Conservation (phyloP, 1,284 basidiomycete species). For the Fomitopsis palustris region DNA sequence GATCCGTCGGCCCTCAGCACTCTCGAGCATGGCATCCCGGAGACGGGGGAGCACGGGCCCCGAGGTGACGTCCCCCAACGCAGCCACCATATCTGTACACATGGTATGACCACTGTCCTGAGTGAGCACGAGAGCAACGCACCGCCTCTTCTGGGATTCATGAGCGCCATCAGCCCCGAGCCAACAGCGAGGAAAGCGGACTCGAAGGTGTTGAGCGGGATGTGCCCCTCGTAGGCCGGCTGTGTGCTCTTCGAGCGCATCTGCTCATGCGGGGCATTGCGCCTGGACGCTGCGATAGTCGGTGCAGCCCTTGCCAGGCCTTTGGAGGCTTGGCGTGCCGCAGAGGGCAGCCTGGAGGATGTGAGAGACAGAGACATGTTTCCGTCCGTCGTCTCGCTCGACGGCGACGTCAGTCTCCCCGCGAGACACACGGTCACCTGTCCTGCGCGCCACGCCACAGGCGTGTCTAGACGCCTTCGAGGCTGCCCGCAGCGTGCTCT, state of each 20-base stretch:
- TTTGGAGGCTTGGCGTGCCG: neutral
- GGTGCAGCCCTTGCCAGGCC: neutral
- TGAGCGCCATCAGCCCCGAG: constrained; percentile 80
- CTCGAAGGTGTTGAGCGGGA: constrained; percentile 79
- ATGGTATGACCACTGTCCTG: constrained; percentile 1
- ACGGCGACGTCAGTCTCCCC: neutral
- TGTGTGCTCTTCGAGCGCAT: constrained; percentile 20
- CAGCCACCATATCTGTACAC: constrained; percentile 84
- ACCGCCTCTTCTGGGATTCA: constrained; percentile 86
- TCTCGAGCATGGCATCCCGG: constrained; percentile 77
- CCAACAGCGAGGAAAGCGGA: constrained; percentile 85
- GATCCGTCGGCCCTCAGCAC: constrained; percentile 79
- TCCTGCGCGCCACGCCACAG: neutral
- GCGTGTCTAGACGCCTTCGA: neutral
- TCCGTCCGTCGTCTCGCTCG: neutral
- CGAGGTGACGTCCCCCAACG: constrained; percentile 88
- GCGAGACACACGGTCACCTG: neutral
- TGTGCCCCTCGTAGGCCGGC: constrained; percentile 69
- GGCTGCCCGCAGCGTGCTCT: too few species aligned
- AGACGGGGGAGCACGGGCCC: constrained; percentile 78
- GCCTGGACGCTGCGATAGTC: neutral
- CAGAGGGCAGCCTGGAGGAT: neutral
- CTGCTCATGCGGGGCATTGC: neutral
- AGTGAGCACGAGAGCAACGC: too few species aligned
- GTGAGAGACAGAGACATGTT: neutral